Conservation (phyloP, 129 eudicot genomes). For the Lonicera japonica region DNA sequence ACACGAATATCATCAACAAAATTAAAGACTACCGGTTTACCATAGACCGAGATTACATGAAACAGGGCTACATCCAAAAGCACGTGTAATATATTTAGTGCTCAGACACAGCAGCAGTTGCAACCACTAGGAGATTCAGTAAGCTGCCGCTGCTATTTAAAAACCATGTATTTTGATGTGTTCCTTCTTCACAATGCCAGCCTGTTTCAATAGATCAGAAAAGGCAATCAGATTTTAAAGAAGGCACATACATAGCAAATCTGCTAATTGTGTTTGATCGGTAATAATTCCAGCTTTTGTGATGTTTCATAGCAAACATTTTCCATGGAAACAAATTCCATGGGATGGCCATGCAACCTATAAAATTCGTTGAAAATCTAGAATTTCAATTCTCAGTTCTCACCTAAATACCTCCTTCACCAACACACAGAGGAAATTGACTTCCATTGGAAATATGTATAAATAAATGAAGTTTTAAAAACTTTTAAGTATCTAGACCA, state of each 20-base stretch:
- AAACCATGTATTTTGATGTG: slow-evolving; percentile 34
- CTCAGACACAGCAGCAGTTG: slow-evolving; percentile 35
- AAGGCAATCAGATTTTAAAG: not conserved
- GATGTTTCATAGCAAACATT: too few species aligned
- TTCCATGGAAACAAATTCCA: too few species aligned
- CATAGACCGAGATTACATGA: slow-evolving; percentile 19
- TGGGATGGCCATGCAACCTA: too few species aligned
- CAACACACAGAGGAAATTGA: too few species aligned
- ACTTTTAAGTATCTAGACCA: too few species aligned
- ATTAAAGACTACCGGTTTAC: not conserved
- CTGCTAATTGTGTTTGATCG: not conserved
- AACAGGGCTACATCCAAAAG: slow-evolving; percentile 5
- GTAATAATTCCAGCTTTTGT: too few species aligned
- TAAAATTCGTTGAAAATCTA: too few species aligned
- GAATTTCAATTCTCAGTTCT: too few species aligned
- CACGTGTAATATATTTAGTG: slow-evolving; percentile 14
- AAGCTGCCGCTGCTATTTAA: not conserved
- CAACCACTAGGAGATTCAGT: not conserved
- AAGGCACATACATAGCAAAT: not conserved
- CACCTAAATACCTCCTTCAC: too few species aligned
- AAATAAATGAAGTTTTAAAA: too few species aligned
- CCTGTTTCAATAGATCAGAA: not conserved
- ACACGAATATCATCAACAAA: not conserved
- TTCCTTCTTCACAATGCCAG: slow-evolving; percentile 32
- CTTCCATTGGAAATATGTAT: too few species aligned